These are phyloP conservation scores for Lactifluus subvellereus DNA, from an alignment of 768 basidiomycete species.

Conservation along the genomic window DNA sequence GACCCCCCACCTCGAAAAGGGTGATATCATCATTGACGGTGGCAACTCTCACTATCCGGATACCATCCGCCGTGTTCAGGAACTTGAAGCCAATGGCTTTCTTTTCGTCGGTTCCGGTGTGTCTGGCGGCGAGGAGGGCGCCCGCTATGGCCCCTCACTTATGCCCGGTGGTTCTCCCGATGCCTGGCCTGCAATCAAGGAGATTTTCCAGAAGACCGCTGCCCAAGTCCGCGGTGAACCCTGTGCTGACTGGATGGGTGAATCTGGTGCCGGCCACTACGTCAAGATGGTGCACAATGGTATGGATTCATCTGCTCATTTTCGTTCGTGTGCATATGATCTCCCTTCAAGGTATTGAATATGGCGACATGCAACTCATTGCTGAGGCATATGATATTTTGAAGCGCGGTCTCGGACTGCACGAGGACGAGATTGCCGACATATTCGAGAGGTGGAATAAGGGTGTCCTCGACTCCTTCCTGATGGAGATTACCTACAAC, in stretches of 20 bases:
- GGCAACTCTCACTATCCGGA: conserved; percentile 99
- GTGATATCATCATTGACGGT: conserved; percentile 99
- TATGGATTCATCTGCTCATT: conserved; percentile 31
- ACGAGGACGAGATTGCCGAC: conserved; percentile 85
- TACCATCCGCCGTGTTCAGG: conserved; percentile 88
- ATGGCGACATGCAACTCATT: conserved; percentile 99
- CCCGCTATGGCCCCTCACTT: conserved; percentile 92
- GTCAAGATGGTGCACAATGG: conserved; percentile 99
- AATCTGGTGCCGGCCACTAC: conserved; percentile 93
- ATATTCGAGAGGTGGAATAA: conserved; percentile 97
- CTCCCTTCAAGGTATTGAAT: conserved; percentile 78
- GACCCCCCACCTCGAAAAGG: conserved; percentile 81
- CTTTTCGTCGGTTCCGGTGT: conserved; percentile 99
- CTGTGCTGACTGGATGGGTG: conserved; percentile 99
- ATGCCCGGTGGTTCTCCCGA: conserved; percentile 96
- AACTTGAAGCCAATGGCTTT: conserved; percentile 90
- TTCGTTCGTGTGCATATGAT: conserved; percentile 8
- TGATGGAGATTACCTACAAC: conserved; percentile 96
- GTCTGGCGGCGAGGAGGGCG: conserved; percentile 99
- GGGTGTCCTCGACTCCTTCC: conserved; percentile 98
- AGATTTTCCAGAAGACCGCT: conserved; percentile 97
- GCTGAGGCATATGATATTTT: conserved; percentile 99
- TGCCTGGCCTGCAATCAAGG: conserved; percentile 96
- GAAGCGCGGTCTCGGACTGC: conserved; percentile 86
- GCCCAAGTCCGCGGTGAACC: conserved; percentile 94